A percentile compares a stretch with the other conserved stretches of the same genome.
Conservation (phyloP, 1,284 basidiomycete genomes). For the Pascua guehoae region DNA sequence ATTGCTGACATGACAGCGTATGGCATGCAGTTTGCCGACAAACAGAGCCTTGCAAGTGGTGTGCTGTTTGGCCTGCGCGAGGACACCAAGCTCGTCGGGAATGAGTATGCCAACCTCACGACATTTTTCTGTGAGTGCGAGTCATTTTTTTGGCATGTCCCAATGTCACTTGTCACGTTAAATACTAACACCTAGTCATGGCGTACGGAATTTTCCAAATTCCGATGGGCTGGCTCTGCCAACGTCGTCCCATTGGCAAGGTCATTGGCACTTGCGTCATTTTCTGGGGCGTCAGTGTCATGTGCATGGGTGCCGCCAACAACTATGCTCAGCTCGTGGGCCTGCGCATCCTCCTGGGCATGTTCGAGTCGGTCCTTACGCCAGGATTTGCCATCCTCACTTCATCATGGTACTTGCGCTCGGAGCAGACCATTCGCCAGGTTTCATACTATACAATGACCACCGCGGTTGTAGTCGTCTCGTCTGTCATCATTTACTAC, state of each 20-base stretch:
- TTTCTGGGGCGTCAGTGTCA: constrained; percentile 23
- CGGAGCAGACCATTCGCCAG: constrained; percentile 10
- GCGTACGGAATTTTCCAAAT: constrained; percentile 24
- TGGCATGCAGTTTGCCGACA: constrained; percentile 4
- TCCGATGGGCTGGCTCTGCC: constrained; percentile 24
- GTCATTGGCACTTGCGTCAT: constrained; percentile 14
- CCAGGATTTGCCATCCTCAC: constrained; percentile 23
- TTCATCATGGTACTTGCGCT: constrained; percentile 7
- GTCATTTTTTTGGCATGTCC: not conserved
- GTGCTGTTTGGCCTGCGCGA: constrained; percentile 5
- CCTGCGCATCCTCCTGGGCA: constrained; percentile 26
- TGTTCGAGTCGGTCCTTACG: constrained; percentile 21
- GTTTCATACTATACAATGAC: constrained; percentile 27
- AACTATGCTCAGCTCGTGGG: constrained; percentile 24
- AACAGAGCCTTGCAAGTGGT: constrained; percentile 1
- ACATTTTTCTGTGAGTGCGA: constrained; percentile 19
- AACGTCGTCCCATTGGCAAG: constrained; percentile 27
- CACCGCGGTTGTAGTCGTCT: constrained; percentile 23
- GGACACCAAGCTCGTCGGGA: constrained; percentile 10
- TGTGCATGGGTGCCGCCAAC: constrained; percentile 23
- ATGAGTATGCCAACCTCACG: constrained; percentile 16
- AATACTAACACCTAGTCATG: constrained; percentile 4
- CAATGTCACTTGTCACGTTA: not conserved
- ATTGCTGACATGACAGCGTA: not conserved
- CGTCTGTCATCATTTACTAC: constrained; percentile 19